Evolutionary conservation across 1,139 yeast species (phyloP).

Genomic region (Hansenula sp.): DNA sequence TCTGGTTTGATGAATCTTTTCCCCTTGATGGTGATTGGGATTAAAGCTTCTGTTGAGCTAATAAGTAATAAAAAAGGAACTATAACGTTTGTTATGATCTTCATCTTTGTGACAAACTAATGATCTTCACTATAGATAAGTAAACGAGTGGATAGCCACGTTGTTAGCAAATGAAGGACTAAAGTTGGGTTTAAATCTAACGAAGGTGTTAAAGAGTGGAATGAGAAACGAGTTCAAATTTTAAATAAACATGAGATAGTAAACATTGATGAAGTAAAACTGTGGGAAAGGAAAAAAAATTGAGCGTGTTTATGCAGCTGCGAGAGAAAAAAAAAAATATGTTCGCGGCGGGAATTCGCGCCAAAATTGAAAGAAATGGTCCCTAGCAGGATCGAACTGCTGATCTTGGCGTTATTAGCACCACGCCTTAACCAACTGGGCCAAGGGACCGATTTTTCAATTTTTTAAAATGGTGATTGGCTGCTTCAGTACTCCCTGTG

Average conservation of each 20-base stretch:
- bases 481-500: too few species aligned
- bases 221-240: too few species aligned
- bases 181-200: neutral
- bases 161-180: neutral
- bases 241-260: too few species aligned
- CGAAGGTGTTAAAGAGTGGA: too few species aligned
- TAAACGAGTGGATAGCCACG: too few species aligned
- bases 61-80: neutral
- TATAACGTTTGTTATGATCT: neutral
- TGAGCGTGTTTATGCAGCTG: too few species aligned
- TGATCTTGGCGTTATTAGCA: conserved; percentile 83
- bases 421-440: conserved; percentile 92
- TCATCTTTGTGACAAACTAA: neutral
- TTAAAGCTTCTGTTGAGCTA: conserved; percentile 28
- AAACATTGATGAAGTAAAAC: too few species aligned
- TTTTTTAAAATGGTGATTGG: neutral
- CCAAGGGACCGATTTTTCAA: conserved; percentile 51
- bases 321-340: neutral
- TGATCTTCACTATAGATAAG: neutral
- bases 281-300: too few species aligned
- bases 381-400: conserved; percentile 88
- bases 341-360: neutral
- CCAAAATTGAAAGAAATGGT: conserved; percentile 38
- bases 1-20: conserved; percentile 44
- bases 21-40: conserved; percentile 43